A percentile compares a stretch with the other conserved stretches of the same genome.
These are phyloP conservation scores for Glaciozyma martinii DNA, from an alignment of 768 basidiomycete species.

Conservation along the genomic window DNA sequence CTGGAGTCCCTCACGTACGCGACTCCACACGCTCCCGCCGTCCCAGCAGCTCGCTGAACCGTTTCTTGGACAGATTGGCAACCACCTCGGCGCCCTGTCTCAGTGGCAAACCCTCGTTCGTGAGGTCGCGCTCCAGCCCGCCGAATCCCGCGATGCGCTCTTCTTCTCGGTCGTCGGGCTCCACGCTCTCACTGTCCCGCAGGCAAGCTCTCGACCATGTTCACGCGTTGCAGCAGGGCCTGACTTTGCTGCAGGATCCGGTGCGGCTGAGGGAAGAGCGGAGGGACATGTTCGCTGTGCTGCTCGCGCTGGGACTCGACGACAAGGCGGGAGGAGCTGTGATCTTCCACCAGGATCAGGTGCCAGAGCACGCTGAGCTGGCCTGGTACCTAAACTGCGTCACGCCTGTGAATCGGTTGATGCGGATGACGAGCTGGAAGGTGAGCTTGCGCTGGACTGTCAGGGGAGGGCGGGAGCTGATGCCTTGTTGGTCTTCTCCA, in stretches of 20 bases:
- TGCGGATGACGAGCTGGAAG: constrained; percentile 97
- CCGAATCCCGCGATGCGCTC: constrained; percentile 53
- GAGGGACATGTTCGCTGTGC: constrained; percentile 65
- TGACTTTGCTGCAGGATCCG: constrained; percentile 45
- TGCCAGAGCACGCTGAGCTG: constrained; percentile 71
- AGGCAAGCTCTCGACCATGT: constrained; percentile 39
- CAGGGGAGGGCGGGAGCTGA: not conserved
- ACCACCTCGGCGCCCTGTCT: constrained; percentile 79
- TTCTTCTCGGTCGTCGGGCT: constrained; percentile 85
- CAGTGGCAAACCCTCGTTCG: constrained; percentile 81
- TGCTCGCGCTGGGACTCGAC: constrained; percentile 82
- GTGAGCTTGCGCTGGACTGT: constrained; percentile 40
- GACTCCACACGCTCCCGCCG: not conserved
- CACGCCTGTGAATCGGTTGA: constrained; percentile 69
- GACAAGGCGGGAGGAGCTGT: constrained; percentile 47
- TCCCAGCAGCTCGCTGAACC: not conserved
- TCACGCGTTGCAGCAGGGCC: too few species aligned
- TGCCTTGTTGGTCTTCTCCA: constrained; percentile 36
- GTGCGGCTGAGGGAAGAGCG: constrained; percentile 53
- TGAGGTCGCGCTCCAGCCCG: constrained; percentile 37
- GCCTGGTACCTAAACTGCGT: constrained; percentile 84
- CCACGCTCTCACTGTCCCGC: constrained; percentile 88
- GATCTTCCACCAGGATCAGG: constrained; percentile 83
- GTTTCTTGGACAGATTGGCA: constrained; percentile 62
- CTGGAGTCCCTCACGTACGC: constrained; percentile 74